Conservation (phyloP, 768 basidiomycete species). For the Hygrophorus russula region DNA sequence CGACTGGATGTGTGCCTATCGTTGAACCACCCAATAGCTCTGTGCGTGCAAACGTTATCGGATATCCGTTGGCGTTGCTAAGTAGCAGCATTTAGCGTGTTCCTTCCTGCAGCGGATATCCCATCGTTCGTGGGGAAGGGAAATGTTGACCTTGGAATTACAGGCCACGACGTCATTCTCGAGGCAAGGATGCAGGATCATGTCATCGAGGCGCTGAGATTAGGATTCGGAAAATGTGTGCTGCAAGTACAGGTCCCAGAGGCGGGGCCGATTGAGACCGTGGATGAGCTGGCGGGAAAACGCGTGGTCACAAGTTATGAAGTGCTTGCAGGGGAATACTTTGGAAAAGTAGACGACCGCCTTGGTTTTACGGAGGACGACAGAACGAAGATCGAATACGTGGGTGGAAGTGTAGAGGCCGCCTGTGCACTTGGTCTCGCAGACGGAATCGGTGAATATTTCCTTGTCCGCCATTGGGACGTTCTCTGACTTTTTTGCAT, state of each 20-base stretch:
- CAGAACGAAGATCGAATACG: conserved; percentile 82
- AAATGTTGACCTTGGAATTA: conserved; percentile 93
- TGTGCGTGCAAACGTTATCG: conserved; percentile 52
- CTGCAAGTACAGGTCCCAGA: conserved; percentile 91
- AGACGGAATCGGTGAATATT: conserved; percentile 79
- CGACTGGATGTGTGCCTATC: conserved; percentile 91
- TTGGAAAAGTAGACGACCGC: conserved; percentile 49
- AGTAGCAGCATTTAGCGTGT: conserved; percentile 49
- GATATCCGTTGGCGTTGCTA: background rate
- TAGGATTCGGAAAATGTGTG: conserved; percentile 89
- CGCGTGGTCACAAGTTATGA: conserved; percentile 94
- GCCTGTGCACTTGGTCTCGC: conserved; percentile 94
- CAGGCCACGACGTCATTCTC: conserved; percentile 94
- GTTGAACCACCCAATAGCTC: conserved; percentile 84
- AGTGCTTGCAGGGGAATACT: conserved; percentile 74
- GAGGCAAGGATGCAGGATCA: conserved; percentile 75
- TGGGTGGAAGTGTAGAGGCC: conserved; percentile 96
- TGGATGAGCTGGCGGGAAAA: conserved; percentile 80
- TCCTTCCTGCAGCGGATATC: conserved; percentile 94
- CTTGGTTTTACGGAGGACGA: conserved; percentile 39
- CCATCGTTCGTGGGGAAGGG: conserved; percentile 98
- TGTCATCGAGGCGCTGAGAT: conserved; percentile 69
- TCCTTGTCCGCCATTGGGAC: conserved; percentile 2
- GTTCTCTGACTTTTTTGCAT: conserved; percentile 4
- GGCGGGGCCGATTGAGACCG: conserved; percentile 47